Evolutionary conservation across 2,329 filamentous ascomycete species (phyloP).

Genomic region (Phaeophleospora eucalypticola): DNA sequence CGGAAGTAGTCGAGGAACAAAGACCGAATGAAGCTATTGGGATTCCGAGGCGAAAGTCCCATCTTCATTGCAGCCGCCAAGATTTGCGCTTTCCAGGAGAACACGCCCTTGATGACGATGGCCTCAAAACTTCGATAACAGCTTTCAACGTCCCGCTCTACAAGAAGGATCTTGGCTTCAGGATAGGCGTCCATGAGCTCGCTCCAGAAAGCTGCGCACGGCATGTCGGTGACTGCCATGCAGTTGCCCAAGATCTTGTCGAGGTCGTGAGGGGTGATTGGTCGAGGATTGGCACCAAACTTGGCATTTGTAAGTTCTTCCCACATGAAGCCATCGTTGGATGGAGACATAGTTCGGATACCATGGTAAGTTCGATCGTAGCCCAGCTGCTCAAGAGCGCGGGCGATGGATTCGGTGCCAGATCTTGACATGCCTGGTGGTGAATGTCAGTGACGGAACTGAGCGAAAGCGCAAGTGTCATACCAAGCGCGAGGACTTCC

Average conservation of each 20-base stretch:
- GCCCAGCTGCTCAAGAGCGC: slow-evolving; percentile 57
- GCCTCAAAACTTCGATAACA: no score
- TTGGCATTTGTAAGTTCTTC: background rate
- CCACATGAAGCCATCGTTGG: slow-evolving; percentile 1
- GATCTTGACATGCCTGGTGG: no score
- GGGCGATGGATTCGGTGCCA: no score
- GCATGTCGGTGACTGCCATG: slow-evolving; percentile 10
- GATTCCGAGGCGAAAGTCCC: no score
- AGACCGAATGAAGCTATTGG: no score
- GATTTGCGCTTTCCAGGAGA: no score
- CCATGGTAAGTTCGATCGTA: slow-evolving; percentile 64
- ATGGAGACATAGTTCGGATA: slow-evolving; percentile 57
- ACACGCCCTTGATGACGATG: no score
- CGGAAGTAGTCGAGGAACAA: no score
- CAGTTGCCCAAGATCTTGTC: slow-evolving; percentile 5
- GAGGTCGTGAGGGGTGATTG: background rate
- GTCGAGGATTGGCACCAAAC: background rate
- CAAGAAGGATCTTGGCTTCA: slow-evolving; percentile 28
- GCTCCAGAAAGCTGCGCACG: slow-evolving; percentile 10
- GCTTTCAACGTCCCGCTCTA: slow-evolving; percentile 63
- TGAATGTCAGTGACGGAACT: no score
- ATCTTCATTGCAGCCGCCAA: no score
- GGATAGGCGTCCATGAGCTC: slow-evolving; percentile 16
- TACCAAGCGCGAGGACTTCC: background rate
- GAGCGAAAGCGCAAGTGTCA: background rate